Evolutionary conservation across 2,329 filamentous ascomycete genomes (phyloP), one percentile per base, ranked within the genome.

Genomic region (Epichloe uncinata): DNA sequence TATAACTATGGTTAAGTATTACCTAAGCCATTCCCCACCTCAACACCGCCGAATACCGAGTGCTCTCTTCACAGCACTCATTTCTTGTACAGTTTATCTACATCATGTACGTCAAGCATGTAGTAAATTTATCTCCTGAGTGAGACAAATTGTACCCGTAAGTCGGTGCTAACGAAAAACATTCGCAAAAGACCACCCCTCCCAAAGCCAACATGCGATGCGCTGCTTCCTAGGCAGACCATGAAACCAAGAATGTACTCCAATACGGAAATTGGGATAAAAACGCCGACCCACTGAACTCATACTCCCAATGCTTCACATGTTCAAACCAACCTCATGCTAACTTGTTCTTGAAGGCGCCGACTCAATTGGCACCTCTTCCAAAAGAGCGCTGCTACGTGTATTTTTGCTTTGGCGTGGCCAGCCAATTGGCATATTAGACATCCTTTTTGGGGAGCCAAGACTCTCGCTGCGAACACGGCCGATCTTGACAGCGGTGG

Each of bases 391-490:
- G n/a, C 26, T 36, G 30, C 45, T 36, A 12, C 26, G 13, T 33
- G 26, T 18, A 11, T 45, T 40, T 15, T 6, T 42, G 26, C 33
- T 52, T 8, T 45, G 40, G 8, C 40, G 51, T n/a, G 65, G 63
- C 66, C 66, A 69, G 16, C 66, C 66, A 7, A 61, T 54, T 1
- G 66, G 65, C 66, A 68, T 68, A 34, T 57, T 67, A 8, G 65
- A 67, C 12, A 56, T 37, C 40, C 63, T 61, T 41, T 60, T 13
- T 6, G 58, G 56, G 2, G 36, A 36, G 12, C 45, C 52, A 6
- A 41, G 42, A n/a, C 49, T 56, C 41, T 55, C 50, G n/a, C 52
- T 56, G 18, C 58, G 56, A 8, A 58, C 48, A 5, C 52, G 54
- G 3, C 54, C 58, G n/a, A 58, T 48, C 8, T 48, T 47, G 6